Base-by-base conservation (phyloP, 2,329 filamentous ascomycete genomes). In the Nigrospora osmanthi region DNA sequence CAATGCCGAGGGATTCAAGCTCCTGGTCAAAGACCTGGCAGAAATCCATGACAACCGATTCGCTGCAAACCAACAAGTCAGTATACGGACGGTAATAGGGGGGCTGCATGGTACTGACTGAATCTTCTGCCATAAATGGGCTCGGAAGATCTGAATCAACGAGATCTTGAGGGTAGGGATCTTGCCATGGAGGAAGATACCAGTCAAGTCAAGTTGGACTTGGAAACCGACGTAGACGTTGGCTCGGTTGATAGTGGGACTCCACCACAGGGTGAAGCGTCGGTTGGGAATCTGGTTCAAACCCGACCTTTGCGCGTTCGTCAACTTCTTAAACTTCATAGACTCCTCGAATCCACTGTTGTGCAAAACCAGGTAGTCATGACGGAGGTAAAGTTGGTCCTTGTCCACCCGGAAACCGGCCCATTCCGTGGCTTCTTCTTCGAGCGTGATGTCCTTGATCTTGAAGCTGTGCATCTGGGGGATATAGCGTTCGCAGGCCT, bases 181-280 rank as follows among this genome's bases (percentile, higher is more conserved):
- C 69, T 98, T 98, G 57, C 93, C 93, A 72, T 98, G 94, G 61
- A 98, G 76, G 81, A 98, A 98, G 49, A 98, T 98, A 63, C 93
- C 93, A 1, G 94, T 98, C 46, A 98, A 70, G 76, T 98, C 93
- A 42, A 98, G 78, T 60, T 98, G 93, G 30, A 98, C 93, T 62
- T 97, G 91, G 84, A 98, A 98, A 83, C 93, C 93, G 52, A 98
- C 90, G 56, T 97, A 97, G 15, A 98, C 93, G 59, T 97, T 96
- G 54, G 91, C 91, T 61, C 91, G 78, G 68, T 95, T 95, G 65
- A 95, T 95, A 0, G 88, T 94, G 0, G 85, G 84, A 1, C 85
- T 93, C 93, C 93, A 98, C 93, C 93, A 98, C 0, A 98, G 71
- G 0, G 93, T 97, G 66, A 98, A 98, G 1, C 93, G 89, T 79